Evolutionary conservation across 306 rosid species (phyloP).

Genomic region (Prunus mume): DNA sequence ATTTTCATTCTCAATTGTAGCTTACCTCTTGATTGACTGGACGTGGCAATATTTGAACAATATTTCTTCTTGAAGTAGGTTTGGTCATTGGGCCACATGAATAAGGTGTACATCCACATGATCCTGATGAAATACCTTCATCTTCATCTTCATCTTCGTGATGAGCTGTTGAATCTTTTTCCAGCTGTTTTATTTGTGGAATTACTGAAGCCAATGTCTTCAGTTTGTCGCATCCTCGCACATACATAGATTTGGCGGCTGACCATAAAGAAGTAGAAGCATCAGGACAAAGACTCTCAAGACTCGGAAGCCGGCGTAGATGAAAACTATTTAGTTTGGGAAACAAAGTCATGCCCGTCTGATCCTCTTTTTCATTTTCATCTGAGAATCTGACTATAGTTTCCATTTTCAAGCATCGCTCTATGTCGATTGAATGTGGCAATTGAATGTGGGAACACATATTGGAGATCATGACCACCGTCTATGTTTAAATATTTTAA

Average conservation of each 20-base stretch:
- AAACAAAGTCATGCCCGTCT: neutral
- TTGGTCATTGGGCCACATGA: neutral
- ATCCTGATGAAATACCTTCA: neutral
- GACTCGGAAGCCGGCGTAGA: fast-evolving
- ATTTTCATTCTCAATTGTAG: neutral
- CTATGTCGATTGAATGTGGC: too few species aligned
- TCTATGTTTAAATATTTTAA: fast-evolving
- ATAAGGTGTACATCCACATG: neutral
- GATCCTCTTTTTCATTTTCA: neutral
- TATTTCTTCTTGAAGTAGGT: neutral
- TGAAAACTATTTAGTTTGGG: neutral
- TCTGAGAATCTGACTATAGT: neutral
- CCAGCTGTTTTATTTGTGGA: too few species aligned
- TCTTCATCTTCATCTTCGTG: neutral
- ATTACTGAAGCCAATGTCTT: neutral
- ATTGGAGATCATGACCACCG: fast-evolving
- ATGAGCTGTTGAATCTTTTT: neutral
- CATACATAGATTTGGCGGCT: neutral
- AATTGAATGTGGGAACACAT: neutral
- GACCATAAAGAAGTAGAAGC: neutral
- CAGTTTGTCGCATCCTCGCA: fast-evolving
- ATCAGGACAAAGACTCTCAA: neutral
- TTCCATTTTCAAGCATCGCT: fast-evolving
- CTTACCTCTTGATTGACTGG: neutral
- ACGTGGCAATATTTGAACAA: neutral